These are phyloP conservation scores for Colletotrichum somersetense DNA, from an alignment of 2,329 filamentous ascomycete species.

Conservation along the genomic window DNA sequence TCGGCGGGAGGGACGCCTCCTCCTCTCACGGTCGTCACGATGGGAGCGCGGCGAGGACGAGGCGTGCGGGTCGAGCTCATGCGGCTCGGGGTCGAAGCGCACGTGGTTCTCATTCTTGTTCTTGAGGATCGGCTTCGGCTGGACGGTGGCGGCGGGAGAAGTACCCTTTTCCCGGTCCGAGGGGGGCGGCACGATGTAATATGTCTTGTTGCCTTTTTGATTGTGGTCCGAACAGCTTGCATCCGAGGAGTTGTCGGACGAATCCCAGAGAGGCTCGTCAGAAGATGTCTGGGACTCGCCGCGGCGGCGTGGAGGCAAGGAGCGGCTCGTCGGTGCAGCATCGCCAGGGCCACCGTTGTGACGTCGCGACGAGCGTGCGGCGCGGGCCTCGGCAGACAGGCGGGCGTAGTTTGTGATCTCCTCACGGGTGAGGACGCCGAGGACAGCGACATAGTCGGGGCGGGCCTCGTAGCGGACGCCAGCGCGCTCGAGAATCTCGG, in stretches of 20 bases:
- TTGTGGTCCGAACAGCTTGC: constrained; percentile 43
- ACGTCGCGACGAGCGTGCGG: constrained; percentile 49
- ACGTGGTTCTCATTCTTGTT: constrained; percentile 71
- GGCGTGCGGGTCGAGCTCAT: constrained; percentile 56
- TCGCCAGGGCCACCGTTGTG: constrained; percentile 32
- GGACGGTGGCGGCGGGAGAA: constrained; percentile 53
- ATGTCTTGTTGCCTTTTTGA: constrained; percentile 50
- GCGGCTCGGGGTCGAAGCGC: constrained; percentile 63
- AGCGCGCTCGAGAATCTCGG: constrained; percentile 67
- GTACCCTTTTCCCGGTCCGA: constrained; percentile 45
- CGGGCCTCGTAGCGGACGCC: constrained; percentile 71
- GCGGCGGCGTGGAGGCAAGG: background rate
- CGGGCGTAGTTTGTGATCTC: constrained; percentile 66
- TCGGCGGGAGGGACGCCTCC: constrained; percentile 45
- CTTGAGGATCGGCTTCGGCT: constrained; percentile 72
- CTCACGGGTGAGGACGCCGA: constrained; percentile 66
- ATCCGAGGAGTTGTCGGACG: constrained; percentile 46
- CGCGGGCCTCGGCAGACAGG: constrained; percentile 61
- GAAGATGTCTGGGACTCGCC: constrained; percentile 39
- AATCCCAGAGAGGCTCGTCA: constrained; percentile 48
- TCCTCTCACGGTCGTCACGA: constrained; percentile 51
- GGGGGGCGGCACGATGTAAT: constrained; percentile 57
- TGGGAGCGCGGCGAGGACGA: constrained; percentile 46
- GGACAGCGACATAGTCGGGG: constrained; percentile 70
- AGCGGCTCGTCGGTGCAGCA: constrained; percentile 19